Conservation (phyloP, 768 basidiomycete species). For the Dendrothele bispora region DNA sequence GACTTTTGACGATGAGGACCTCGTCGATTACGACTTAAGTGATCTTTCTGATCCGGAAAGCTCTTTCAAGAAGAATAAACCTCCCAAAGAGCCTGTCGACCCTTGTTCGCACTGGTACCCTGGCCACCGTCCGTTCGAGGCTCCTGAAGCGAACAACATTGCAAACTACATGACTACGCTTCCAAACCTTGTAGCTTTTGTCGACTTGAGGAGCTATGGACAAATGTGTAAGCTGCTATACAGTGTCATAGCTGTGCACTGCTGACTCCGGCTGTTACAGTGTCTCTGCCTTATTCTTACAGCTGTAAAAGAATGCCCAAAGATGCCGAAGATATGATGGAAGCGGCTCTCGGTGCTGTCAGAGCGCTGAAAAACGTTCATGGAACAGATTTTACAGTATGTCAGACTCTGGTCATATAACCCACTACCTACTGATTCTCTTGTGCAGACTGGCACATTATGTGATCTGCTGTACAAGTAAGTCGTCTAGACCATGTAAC, state of each 20-base stretch:
- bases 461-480: slow-evolving; percentile 46
- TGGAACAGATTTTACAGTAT: slow-evolving; percentile 56
- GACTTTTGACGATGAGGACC: slow-evolving; percentile 8
- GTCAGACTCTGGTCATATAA: neutral
- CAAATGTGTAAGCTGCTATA: slow-evolving; percentile 63
- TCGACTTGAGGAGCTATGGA: slow-evolving; percentile 81
- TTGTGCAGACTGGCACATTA: slow-evolving; percentile 39
- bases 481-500: slow-evolving; percentile 10
- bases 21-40: slow-evolving; percentile 11
- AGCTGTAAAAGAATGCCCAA: slow-evolving; percentile 61
- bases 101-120: slow-evolving; percentile 80
- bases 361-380: slow-evolving; percentile 54
- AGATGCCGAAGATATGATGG: slow-evolving; percentile 75
- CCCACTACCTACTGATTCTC: neutral
- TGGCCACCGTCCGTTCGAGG: slow-evolving; percentile 71
- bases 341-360: slow-evolving; percentile 67
- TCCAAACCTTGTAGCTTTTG: slow-evolving; percentile 57
- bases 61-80: slow-evolving; percentile 19
- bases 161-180: slow-evolving; percentile 62
- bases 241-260: neutral
- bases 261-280: slow-evolving; percentile 31
- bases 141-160: slow-evolving; percentile 74
- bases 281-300: slow-evolving; percentile 78
- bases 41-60: too few relatives aligned
- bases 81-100: slow-evolving; percentile 30